phyloP scores from a whole-genome alignment of 495 filamentous ascomycete species.

The Talaromyces stipitatus region DNA sequence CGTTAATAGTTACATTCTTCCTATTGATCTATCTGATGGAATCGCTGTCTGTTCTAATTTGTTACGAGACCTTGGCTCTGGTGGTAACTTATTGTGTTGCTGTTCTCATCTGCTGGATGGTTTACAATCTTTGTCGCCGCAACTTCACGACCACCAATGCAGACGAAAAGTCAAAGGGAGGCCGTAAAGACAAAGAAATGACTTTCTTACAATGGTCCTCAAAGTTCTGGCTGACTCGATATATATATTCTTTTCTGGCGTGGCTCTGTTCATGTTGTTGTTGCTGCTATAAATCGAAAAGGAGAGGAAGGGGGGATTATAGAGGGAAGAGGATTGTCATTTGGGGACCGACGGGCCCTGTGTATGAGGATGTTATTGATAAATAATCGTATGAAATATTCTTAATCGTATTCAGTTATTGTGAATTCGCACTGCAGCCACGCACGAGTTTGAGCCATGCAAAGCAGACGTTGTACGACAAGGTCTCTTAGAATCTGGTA shows the following conservation, averaged over 20 bases:
- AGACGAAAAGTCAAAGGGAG: background rate
- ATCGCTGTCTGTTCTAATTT: background rate
- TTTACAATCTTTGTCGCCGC: background rate
- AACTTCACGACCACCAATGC: background rate
- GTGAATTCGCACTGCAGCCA: too few relatives aligned
- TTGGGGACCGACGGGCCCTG: conserved; percentile 4
- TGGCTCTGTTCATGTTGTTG: background rate
- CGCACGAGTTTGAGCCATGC: too few relatives aligned
- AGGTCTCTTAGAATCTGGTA: too few relatives aligned
- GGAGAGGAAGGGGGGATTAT: background rate
- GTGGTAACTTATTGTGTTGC: background rate
- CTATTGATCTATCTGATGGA: background rate
- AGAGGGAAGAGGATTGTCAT: background rate
- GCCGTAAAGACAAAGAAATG: too few relatives aligned
- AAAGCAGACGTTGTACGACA: too few relatives aligned
- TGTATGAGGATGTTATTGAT: conserved; percentile 6
- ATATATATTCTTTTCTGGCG: background rate
- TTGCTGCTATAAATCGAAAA: background rate
- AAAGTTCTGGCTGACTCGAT: conserved; percentile 1
- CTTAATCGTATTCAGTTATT: too few relatives aligned
- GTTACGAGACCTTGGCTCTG: background rate
- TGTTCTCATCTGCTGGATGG: background rate
- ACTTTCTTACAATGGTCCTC: background rate
- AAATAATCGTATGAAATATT: too few relatives aligned
- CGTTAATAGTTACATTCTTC: background rate